Evolutionary conservation across 2,329 filamentous ascomycete species (phyloP), one percentile per base, ranked within the genome.

Genomic region (Whalleya microplaca): DNA sequence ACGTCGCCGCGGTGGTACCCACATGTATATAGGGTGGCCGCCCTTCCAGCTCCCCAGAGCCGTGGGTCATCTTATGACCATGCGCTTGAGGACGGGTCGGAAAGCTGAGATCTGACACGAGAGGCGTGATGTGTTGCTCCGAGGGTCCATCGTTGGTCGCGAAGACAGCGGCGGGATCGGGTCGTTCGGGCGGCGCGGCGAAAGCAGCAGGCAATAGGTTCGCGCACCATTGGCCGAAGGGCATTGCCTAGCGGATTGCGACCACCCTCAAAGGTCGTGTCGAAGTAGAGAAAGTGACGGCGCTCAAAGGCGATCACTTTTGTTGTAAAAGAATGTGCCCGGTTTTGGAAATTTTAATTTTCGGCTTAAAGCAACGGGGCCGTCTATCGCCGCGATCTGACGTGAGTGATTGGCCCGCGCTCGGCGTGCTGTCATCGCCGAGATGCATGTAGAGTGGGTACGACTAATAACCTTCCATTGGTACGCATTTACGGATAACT

Each of bases 1-100:
- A 27, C 56, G 48, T 27, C 14, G 48, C 12, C 54, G 51, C 40
- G 23, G 51, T 40, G 46, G 48, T 53, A 76, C 84, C 72, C 74
- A 89, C 86, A 76, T 89, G 83, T 65, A 86, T 69, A 70, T 86
- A 87, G 53, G 84, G 84, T 62, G 85, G 84, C 62, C 86, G 81
- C 64, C 75, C 77, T 71, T 85, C 82, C 59, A 80, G 72, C 59
- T 84, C 82, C 61, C 76, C 76, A 69, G 76, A 71, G 62, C 73
- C 67, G 51, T 65, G 60, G 53, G 67, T 72, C 69, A 74, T 78
- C 71, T 74, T 72, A 62, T 69, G 64, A 55, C 63, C 63, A 53
- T 57, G 58, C 52, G 57, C 53, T 53, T n/a, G n/a, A n/a, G n/a
- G n/a, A n/a, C 60, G 45, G 46, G 42, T 48, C 51, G 53, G 50